Conservation (phyloP, 1,284 basidiomycete species). For the Rhodotorula sp. region DNA sequence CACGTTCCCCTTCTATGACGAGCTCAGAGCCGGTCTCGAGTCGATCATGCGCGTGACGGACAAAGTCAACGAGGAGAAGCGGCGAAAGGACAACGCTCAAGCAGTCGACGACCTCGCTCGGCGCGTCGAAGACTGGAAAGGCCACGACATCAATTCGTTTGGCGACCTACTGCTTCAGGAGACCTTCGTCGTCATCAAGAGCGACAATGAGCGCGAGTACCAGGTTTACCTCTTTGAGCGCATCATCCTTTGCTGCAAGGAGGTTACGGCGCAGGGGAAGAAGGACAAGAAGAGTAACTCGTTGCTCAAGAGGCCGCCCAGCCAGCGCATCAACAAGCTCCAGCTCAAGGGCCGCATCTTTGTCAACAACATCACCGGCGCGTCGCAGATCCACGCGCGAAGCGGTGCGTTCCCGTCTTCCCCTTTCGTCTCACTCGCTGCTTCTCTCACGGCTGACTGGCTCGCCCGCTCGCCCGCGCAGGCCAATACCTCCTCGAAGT, state of each 20-base stretch:
- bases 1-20: constrained; percentile 69
- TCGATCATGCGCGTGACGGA: constrained; percentile 91
- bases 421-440: constrained; percentile 52
- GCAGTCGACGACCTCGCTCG: constrained; percentile 84
- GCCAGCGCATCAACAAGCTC: constrained; percentile 60
- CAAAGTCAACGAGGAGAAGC: constrained; percentile 92
- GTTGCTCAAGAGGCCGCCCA: constrained; percentile 58
- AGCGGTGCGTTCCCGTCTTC: constrained; percentile 70
- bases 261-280: constrained; percentile 53
- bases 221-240: constrained; percentile 98
- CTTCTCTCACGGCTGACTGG: background rate
- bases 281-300: constrained; percentile 63
- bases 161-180: constrained; percentile 91
- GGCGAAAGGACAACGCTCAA: constrained; percentile 73
- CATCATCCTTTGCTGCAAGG: constrained; percentile 98
- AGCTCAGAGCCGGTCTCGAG: constrained; percentile 77
- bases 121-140: constrained; percentile 98
- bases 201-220: constrained; percentile 94
- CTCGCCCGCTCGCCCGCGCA: background rate
- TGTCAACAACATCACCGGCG: constrained; percentile 88
- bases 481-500: constrained; percentile 62
- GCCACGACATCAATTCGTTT: constrained; percentile 90
- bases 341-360: constrained; percentile 96
- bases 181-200: constrained; percentile 93
- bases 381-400: constrained; percentile 74